A percentile compares a stretch with the other conserved stretches of the same genome.
These are phyloP conservation scores for Exobasidium rhododendri DNA, from an alignment of 1,284 basidiomycete genomes.

Conservation along the genomic window DNA sequence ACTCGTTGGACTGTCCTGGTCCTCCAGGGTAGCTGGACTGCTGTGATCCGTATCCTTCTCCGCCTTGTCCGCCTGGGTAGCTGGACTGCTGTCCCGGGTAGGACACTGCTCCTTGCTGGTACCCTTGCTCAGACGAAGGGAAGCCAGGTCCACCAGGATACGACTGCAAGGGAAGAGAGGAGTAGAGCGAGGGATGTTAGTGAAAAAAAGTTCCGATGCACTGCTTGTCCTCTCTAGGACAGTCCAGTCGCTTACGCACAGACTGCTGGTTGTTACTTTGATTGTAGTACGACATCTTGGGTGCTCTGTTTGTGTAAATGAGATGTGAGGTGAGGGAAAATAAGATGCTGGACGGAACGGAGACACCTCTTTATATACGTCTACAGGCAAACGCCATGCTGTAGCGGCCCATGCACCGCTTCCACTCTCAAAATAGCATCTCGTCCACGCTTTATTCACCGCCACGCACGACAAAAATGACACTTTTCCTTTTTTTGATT, in stretches of 20 bases:
- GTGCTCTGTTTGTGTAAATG: neutral
- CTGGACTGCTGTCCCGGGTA: too few relatives aligned
- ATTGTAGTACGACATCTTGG: conserved; percentile 9
- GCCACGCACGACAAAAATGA: too few relatives aligned
- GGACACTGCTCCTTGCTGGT: conserved; percentile 3
- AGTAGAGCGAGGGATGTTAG: neutral
- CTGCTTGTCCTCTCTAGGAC: too few relatives aligned
- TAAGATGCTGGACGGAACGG: too few relatives aligned
- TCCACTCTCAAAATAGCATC: too few relatives aligned
- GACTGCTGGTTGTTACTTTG: neutral
- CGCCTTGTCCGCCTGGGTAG: neutral
- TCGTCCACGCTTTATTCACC: too few relatives aligned
- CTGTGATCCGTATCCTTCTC: neutral
- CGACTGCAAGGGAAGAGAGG: neutral
- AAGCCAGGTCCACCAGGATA: neutral
- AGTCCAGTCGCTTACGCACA: neutral
- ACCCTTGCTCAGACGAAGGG: neutral
- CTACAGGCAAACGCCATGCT: too few relatives aligned
- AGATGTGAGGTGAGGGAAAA: neutral
- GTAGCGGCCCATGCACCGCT: too few relatives aligned
- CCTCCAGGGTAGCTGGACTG: neutral
- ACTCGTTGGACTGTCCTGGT: neutral
- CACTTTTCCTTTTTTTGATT: too few relatives aligned
- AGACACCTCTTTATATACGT: too few relatives aligned
- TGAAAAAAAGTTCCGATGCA: neutral